Percentiles rank a stretch among this genome's conserved stretches.
Evolutionary conservation across 805 yeast species (phyloP).

Genomic region (Candida sithepensis): DNA sequence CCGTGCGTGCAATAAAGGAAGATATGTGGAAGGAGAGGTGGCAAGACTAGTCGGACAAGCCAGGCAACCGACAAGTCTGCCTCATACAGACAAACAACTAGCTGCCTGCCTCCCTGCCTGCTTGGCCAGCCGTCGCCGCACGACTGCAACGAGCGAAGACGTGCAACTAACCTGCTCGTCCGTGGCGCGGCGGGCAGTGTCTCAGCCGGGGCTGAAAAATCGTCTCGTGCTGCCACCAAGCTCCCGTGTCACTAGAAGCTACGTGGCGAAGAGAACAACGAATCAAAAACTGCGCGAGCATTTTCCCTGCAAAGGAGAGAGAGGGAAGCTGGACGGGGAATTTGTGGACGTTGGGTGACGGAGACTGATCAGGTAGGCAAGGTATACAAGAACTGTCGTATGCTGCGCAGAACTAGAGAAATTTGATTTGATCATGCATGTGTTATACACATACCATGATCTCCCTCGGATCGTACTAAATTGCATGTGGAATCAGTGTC

Average conservation of each 20-base stretch:
- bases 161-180: neutral
- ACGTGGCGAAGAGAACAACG: slow-evolving; percentile 1
- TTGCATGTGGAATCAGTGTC: neutral
- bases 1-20: neutral
- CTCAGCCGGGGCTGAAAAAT: neutral
- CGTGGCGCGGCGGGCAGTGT: neutral
- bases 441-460: too few relatives aligned
- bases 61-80: neutral
- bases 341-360: neutral
- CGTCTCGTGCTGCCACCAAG: neutral
- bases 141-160: too few relatives aligned
- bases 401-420: too few relatives aligned
- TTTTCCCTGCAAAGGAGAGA: neutral
- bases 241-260: neutral
- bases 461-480: too few relatives aligned
- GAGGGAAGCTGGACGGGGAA: neutral
- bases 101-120: neutral
- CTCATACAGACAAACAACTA: too few relatives aligned
- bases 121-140: neutral
- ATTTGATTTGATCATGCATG: too few relatives aligned
- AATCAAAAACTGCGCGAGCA: slow-evolving; percentile 2
- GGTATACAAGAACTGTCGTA: neutral
- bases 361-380: neutral
- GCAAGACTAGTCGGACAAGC: neutral
- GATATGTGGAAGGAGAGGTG: neutral